Base-by-base conservation (phyloP, 164 flowering plant genomes). In the Annona cherimola region DNA sequence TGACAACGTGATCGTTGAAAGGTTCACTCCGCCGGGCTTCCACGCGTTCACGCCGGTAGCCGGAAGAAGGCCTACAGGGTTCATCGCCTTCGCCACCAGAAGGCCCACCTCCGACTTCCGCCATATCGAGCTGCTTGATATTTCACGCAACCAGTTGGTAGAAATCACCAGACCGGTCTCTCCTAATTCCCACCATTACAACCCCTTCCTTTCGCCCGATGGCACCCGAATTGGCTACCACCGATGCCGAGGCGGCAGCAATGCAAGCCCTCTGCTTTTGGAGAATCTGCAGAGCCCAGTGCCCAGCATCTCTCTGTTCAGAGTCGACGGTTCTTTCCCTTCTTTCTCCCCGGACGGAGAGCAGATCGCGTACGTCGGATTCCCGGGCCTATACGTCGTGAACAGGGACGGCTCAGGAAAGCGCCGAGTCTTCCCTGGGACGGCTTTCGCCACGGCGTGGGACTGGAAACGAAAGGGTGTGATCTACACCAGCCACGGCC, bases 31-130 rank as follows among this genome's bases (percentile, higher is more conserved):
- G 59, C 93, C 96, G 39, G 97, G 96, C 63, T 61, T 91, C 26
- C 98, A 94, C 82, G 89, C 89, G n/a, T 94, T 94, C 87, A 91
- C 98, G 1, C 97, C 97, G 1, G 94, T 92, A 4, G 83, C 91
- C 62, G 87, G 86, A 4, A 70, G 77, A 2, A 80, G 78, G 4
- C 81, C 82, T 75, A 68, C 81, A 16, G 81, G 78, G 6, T 84
- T 86, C 73, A 84, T 94, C 3, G 97, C 90, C 3, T 77, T 94
- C 1, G 94, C 98, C 3, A 94, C 98, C 0, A 84, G 98, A 67
- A 80, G 98, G 74, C 86, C 87, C 68, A 73, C 50, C 7, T 89
- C 94, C 2, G 75, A 75, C 39, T 94, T 69, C 74, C 90, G 98
- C 20, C 98, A 94, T 63, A 83, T 94, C 4, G 97, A 94, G 83